Base-by-base conservation (phyloP, 345 rosid species). In the Citrus glauca region DNA sequence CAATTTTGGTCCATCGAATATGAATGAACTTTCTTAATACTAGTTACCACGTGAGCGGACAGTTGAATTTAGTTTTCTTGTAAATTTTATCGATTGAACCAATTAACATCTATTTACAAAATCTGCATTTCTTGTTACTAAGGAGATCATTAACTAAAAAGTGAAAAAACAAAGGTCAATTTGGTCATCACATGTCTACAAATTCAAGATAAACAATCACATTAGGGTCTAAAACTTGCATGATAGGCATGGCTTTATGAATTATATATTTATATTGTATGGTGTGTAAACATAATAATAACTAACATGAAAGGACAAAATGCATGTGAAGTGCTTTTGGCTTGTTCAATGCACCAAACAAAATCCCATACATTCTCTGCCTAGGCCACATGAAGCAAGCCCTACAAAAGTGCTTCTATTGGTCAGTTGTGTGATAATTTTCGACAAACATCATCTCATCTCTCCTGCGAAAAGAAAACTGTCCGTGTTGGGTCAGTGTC, bases 311-410 rank as follows among this genome's bases (percentile, higher is more conserved):
- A 72, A 25, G 22, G 75, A 76, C 82, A 83, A 77, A 45, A 74
- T 30, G 63, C 85, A 83, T 73, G 82, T 79, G 85, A 72, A 24
- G 73, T 42, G 8, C 17, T 50, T 59, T 76, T 25, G 80, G 78
- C 63, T 50, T 72, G 50, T 61, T 67, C 76, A 72, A 69, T 71
- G 80, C 61, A 82, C 63, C 79, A 75, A 75, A 71, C 57, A 45
- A 76, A 33, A 25, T 63, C 37, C 67, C 55, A 53, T 50, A 16
- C 75, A 61, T 35, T 71, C 73, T 68, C 80, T 76, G 77, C 66
- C 65, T 28, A 27, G 14, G 6, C 78, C 82, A 76, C 81, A 83
- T 63, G 78, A 72, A 55, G 72, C 78, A 59, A 50, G 50, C 79
- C 84, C 79, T 74, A 69, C 84, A 82, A 64, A 40, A 33, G 61